Conservation (phyloP, 108 stramenopile genomes). For the Nitzschia palea region DNA sequence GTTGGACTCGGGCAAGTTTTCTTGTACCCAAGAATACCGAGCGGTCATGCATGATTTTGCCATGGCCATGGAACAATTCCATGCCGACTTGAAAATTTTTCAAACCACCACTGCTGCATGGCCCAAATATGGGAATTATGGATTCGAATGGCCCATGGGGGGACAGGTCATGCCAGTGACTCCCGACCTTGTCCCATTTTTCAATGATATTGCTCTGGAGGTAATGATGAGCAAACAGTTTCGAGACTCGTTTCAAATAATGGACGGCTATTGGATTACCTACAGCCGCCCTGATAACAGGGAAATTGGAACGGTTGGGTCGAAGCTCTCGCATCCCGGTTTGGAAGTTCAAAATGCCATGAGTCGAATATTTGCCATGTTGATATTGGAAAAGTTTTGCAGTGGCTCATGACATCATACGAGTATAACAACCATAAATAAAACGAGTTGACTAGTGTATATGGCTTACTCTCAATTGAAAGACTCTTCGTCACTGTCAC, state of each 20-base stretch:
- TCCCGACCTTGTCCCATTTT: constrained; percentile 44
- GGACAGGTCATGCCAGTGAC: constrained; percentile 60
- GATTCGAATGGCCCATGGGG: constrained; percentile 56
- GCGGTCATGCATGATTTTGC: constrained; percentile 37
- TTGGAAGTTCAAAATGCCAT: constrained; percentile 65
- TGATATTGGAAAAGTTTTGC: constrained; percentile 44
- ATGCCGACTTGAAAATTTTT: constrained; percentile 59
- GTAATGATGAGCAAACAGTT: constrained; percentile 25
- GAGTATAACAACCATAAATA: too few species aligned
- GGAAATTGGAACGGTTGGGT: constrained; percentile 64
- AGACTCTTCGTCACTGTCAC: background rate
- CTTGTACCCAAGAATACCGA: constrained; percentile 55
- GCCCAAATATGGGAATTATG: constrained; percentile 77
- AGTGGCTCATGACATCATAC: background rate
- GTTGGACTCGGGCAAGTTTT: constrained; percentile 20
- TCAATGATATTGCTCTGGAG: constrained; percentile 64
- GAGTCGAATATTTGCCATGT: constrained; percentile 57
- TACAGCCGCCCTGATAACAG: constrained; percentile 75
- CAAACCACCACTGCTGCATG: constrained; percentile 77
- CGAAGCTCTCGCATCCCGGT: constrained; percentile 79
- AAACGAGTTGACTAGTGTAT: too few species aligned
- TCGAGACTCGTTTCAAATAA: constrained; percentile 33
- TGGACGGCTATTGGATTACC: constrained; percentile 79
- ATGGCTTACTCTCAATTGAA: too few species aligned
- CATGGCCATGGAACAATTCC: constrained; percentile 23